These are phyloP conservation scores for Auriculariales sp. DNA, from an alignment of 768 basidiomycete genomes.

Conservation along the genomic window DNA sequence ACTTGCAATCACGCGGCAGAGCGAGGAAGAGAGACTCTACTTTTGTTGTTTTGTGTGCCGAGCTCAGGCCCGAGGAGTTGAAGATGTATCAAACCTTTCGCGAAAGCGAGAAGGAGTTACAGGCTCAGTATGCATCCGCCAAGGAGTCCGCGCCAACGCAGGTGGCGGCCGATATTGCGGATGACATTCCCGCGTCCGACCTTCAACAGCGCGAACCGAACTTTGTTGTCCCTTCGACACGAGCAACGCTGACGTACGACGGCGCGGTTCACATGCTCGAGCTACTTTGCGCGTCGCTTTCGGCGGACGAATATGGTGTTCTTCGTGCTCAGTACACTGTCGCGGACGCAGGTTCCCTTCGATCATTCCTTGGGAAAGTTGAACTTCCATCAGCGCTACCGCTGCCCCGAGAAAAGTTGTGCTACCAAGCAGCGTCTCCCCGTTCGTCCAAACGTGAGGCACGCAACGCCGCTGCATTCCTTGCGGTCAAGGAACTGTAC, in stretches of 20 bases:
- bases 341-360: constrained; percentile 21
- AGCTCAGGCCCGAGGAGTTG: constrained; percentile 39
- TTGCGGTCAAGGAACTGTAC: constrained; percentile 56
- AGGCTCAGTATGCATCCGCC: constrained; percentile 43
- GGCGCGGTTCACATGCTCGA: constrained; percentile 56
- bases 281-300: constrained; percentile 66
- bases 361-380: constrained; percentile 39
- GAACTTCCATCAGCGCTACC: constrained; percentile 54
- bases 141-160: constrained; percentile 16
- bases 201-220: constrained; percentile 48
- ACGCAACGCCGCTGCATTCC: constrained; percentile 68
- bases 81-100: constrained; percentile 44
- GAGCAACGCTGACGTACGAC: constrained; percentile 69
- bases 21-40: constrained; percentile 64
- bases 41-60: constrained; percentile 68
- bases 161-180: constrained; percentile 25
- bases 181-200: constrained; percentile 25
- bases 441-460: constrained; percentile 66
- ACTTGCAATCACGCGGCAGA: constrained; percentile 80
- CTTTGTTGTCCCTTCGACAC: constrained; percentile 55
- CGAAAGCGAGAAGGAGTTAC: constrained; percentile 49
- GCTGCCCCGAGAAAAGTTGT: constrained; percentile 35
- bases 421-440: constrained; percentile 29
- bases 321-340: constrained; percentile 41
- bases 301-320: constrained; percentile 49